Evolutionary conservation across 2,329 filamentous ascomycete species (phyloP), one percentile per base, ranked within the genome.

Genomic region (Hymenoscyphus infarciens): DNA sequence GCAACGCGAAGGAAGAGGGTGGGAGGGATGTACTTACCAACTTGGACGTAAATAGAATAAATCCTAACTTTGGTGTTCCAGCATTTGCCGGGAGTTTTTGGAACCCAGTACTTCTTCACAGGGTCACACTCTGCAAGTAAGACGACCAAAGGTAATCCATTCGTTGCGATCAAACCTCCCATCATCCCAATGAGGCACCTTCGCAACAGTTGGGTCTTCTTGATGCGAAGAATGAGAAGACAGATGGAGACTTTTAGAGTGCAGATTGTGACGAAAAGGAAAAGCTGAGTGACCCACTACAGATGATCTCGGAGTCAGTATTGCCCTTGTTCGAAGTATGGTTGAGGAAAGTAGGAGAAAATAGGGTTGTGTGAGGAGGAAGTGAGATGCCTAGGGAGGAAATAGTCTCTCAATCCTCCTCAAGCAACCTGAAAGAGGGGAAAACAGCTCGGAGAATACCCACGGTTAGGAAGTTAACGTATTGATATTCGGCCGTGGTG

Each of bases 231-330:
- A 1, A 79, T 67, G 8, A 80, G 68, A 13, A 79, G 64, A 66
- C 77, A 73, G 57, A 80, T 79, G 3, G 77, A 79, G 31, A 75
- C 70, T 62, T 80, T 80, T 55, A 80, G 70, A 1, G 79, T 61
- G 45, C 74, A 76, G 38, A 79, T 74, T 49, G 73, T 74, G 11
- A 71, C 68, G 62, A 79, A 80, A 2, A 80, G 72, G 22, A 78
- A 68, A 15, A 79, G 70, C 68, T 79, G 77, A 3, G 74, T 76
- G 54, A 74, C 68, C 77, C 76, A 79, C n/a, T n/a, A n/a, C n/a
- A n/a, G n/a, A n/a, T n/a, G n/a, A n/a, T n/a, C n/a, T n/a, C n/a
- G n/a, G n/a, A n/a, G n/a, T n/a, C n/a, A n/a, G n/a, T n/a, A n/a
- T n/a, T n/a, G n/a, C n/a, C n/a, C n/a, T n/a, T n/a, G n/a, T n/a